These are phyloP conservation scores for Boletus rex-veris DNA, from an alignment of 768 basidiomycete species.

Conservation along the genomic window DNA sequence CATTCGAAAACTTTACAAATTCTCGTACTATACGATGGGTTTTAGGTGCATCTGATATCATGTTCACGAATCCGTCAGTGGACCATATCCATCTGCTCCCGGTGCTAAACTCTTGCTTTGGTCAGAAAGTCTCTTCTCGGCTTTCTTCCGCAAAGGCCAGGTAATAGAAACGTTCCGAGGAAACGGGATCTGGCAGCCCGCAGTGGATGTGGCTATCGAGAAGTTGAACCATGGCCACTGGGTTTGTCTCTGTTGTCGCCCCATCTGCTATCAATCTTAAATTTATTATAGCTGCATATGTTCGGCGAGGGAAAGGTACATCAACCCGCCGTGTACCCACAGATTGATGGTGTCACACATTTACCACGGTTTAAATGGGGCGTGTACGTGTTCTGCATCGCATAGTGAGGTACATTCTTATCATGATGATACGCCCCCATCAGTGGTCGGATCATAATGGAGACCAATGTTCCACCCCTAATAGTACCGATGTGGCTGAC, in stretches of 20 bases:
- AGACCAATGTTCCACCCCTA: constrained; percentile 57
- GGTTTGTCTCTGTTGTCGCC: constrained; percentile 48
- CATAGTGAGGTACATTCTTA: neutral
- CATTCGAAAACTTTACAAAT: constrained; percentile 54
- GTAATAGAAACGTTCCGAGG: constrained; percentile 91
- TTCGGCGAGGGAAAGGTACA: constrained; percentile 89
- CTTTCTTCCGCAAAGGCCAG: constrained; percentile 87
- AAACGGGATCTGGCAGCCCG: constrained; percentile 82
- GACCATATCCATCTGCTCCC: neutral
- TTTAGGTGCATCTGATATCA: constrained; percentile 87
- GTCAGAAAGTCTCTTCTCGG: constrained; percentile 66
- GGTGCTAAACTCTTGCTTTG: constrained; percentile 15
- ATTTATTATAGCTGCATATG: constrained; percentile 70
- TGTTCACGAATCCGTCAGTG: constrained; percentile 89
- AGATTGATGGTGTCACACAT: constrained; percentile 40
- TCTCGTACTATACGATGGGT: constrained; percentile 79
- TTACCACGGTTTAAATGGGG: constrained; percentile 93
- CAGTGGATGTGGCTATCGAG: constrained; percentile 78
- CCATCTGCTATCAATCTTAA: constrained; percentile 1
- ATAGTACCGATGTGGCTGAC: constrained; percentile 94
- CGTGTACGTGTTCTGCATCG: constrained; percentile 54
- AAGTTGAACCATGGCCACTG: constrained; percentile 80
- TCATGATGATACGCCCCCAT: neutral
- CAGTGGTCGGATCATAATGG: constrained; percentile 84
- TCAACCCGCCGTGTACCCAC: constrained; percentile 56